A percentile compares a stretch with the other conserved stretches of the same genome.
Conservation (phyloP, 2,329 filamentous ascomycete species). For the Claviceps cyperi region DNA sequence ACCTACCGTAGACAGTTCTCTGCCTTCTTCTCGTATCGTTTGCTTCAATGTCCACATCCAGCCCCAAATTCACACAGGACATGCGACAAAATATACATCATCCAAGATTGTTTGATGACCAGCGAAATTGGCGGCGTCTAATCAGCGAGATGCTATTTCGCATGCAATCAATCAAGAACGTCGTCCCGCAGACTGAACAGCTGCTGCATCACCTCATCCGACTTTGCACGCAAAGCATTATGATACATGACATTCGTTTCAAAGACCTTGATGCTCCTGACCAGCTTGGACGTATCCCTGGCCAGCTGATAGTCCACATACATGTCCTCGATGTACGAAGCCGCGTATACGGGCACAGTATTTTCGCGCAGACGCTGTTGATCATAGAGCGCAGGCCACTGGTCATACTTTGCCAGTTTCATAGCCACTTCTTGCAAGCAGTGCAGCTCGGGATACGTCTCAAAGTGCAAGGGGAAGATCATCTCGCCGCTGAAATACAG, state of each 20-base stretch:
- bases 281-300: slow-evolving; percentile 55
- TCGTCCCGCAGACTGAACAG: slow-evolving; percentile 67
- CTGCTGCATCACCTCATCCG: slow-evolving; percentile 62
- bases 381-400: slow-evolving; percentile 71
- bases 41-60: not conserved
- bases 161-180: slow-evolving; percentile 32
- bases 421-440: slow-evolving; percentile 54
- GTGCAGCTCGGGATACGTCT: slow-evolving; percentile 63
- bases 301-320: slow-evolving; percentile 73
- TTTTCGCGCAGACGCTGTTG: slow-evolving; percentile 58
- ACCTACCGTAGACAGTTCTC: not conserved
- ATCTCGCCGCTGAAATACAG: slow-evolving; percentile 85
- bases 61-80: no score
- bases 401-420: slow-evolving; percentile 48
- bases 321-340: slow-evolving; percentile 77
- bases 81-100: no score
- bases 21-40: not conserved
- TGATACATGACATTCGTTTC: slow-evolving; percentile 83
- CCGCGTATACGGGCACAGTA: slow-evolving; percentile 73
- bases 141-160: not conserved
- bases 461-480: slow-evolving; percentile 77
- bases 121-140: no score
- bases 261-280: slow-evolving; percentile 65
- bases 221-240: slow-evolving; percentile 58
- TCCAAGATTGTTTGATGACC: no score